phyloP scores from a whole-genome alignment of 1,284 basidiomycete species.

The Leccinum griseonigrum region DNA sequence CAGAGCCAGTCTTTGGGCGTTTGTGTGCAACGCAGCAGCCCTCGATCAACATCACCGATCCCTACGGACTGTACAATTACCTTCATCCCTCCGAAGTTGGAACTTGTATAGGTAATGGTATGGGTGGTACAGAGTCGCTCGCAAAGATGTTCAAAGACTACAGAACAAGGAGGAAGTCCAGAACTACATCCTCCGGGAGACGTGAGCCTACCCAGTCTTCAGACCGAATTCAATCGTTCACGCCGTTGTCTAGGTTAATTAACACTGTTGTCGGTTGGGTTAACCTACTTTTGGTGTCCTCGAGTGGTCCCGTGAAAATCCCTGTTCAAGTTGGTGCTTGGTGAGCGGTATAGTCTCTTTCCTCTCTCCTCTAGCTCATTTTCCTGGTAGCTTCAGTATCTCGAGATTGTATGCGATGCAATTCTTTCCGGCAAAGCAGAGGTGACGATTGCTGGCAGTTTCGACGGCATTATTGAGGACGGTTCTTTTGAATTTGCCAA shows the following conservation, averaged over 20 bases:
- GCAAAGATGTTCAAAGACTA: slow-evolving; percentile 98
- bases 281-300: slow-evolving; percentile 91
- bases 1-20: slow-evolving; percentile 92
- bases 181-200: slow-evolving; percentile 97
- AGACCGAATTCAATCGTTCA: slow-evolving; percentile 17
- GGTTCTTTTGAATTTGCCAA: slow-evolving; percentile 98
- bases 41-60: slow-evolving; percentile 89
- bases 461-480: slow-evolving; percentile 97
- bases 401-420: slow-evolving; percentile 97
- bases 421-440: slow-evolving; percentile 96
- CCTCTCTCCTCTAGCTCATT: slow-evolving; percentile 5
- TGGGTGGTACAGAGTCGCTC: slow-evolving; percentile 92
- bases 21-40: slow-evolving; percentile 92
- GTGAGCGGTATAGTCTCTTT: slow-evolving; percentile 41
- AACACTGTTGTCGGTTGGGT: slow-evolving; percentile 98
- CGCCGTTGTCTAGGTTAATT: slow-evolving; percentile 68
- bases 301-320: slow-evolving; percentile 96
- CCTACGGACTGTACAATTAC: slow-evolving; percentile 95
- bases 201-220: slow-evolving; percentile 48
- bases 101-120: slow-evolving; percentile 89
- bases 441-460: slow-evolving; percentile 98
- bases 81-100: slow-evolving; percentile 97
- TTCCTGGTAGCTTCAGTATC: slow-evolving; percentile 78
- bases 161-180: slow-evolving; percentile 93
- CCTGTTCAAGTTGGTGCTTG: slow-evolving; percentile 88